Evolutionary conservation across 495 filamentous ascomycete species (phyloP).

Genomic region (Lichenothelia convexa): DNA sequence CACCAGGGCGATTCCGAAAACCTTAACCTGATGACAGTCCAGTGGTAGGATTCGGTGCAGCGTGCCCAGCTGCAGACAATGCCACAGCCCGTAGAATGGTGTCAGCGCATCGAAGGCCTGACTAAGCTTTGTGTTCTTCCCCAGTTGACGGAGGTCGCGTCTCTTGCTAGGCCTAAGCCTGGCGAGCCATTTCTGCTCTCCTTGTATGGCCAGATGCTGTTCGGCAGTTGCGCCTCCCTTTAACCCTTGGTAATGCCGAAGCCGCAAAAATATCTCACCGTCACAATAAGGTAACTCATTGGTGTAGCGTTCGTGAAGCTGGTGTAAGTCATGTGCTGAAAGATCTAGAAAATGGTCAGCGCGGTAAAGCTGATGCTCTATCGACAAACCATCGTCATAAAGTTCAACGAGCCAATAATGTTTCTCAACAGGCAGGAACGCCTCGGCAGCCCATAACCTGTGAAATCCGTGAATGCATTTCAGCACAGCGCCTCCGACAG

Average conservation of each 20-base stretch:
- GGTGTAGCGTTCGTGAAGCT: background rate
- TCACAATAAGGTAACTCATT: constrained; percentile 1
- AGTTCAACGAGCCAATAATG: background rate
- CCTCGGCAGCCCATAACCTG: too few species aligned
- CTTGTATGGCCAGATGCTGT: background rate
- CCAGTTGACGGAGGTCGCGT: constrained; percentile 1
- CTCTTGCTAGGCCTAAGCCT: background rate
- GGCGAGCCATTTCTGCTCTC: background rate
- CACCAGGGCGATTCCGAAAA: background rate
- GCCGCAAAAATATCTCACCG: constrained; percentile 1
- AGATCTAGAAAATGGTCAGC: background rate
- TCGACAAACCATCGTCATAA: background rate
- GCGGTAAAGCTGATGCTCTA: too few species aligned
- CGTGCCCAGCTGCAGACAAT: background rate
- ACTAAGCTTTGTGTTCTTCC: background rate
- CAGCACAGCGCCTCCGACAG: too few species aligned
- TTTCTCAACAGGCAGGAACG: too few species aligned
- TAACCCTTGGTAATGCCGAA: background rate
- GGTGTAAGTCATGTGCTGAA: background rate
- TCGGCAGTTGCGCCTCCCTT: too few species aligned
- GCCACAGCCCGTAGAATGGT: constrained; percentile 3
- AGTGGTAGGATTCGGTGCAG: constrained; percentile 5
- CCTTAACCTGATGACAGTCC: constrained; percentile 6
- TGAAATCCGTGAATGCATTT: too few species aligned
- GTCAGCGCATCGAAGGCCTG: constrained; percentile 1